Base-by-base conservation (phyloP, 2,329 filamentous ascomycete species). In the Karstenula rhodostoma region DNA sequence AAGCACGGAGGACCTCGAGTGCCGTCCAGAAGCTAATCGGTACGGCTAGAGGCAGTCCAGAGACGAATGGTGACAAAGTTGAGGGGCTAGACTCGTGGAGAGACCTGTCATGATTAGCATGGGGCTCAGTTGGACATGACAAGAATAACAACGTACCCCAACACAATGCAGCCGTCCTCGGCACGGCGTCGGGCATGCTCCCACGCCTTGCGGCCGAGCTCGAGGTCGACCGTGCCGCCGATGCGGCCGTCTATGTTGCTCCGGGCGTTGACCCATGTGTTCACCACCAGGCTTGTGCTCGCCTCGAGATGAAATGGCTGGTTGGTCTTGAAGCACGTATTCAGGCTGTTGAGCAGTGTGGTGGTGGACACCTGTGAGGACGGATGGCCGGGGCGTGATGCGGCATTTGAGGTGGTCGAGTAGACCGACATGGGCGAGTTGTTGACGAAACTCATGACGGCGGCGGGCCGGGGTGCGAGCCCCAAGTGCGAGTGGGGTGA, bases 171-270 rank as follows among this genome's bases (percentile, higher is more conserved):
- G 17, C 93, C 94, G 81, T 99, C 95, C 78, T 99, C 95, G 44
- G 95, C 95, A 81, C 95, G 88, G 63, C 95, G 89, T 68, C 94
- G 87, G 58, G 95, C 94, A 83, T 99, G 95, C 80, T 99, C 95
- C 94, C 95, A 99, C 2, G 94, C 93, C 75, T 92, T 88, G 55
- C 87, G 84, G 17, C 92, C 91, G 53, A 99, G 80, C 23, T 90
- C 87, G 44, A 86, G 80, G 79, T 99, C 95, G 44, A 98, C 87
- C 8, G 91, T 93, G 56, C 91, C 92, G 54, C 91, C 92, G 49
- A 84, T 82, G 58, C 86, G 84, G 40, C 90, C 91, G 71, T 93
- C 87, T 42, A 89, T 87, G 25, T 86, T 81, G 67, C 91, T 91
- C 29, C 87, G 85, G 19, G 92, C 92, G 3, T 92, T 96, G 56